Base-by-base conservation (phyloP, 1,139 yeast genomes). In the Taphrina deformans region DNA sequence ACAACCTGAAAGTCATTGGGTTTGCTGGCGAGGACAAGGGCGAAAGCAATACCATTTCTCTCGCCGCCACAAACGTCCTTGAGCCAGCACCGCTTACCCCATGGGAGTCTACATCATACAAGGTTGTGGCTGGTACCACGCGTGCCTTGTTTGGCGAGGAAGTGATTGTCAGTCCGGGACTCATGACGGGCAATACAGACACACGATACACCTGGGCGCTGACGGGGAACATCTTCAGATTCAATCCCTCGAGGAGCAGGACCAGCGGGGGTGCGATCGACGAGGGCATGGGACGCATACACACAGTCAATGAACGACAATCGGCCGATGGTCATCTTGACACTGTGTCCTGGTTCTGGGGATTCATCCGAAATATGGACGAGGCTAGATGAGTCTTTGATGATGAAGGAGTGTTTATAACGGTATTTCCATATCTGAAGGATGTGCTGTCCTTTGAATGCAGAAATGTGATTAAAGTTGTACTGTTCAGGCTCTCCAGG, bases 101-200 rank as follows among this genome's bases (percentile, higher is more conserved):
- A 7, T 73, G 74, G 18, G 78, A 76, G 61, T 82, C 80, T 38
- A 77, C n/a, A 3, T 21, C 63, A n/a, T 23, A 75, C 26, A 75
- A 78, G n/a, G 68, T 78, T 1, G 79, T 83, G 65, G 82, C 83
- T 0, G 88, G 89, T 2, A 77, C 87, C 1, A 79, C 85, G 65
- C 78, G 85, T 50, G 82, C 83, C 70, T 77, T 85, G 53, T 85
- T 79, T 71, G 86, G 83, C 70, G 82, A 84, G 65, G 82, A 80
- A 7, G 67, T 83, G 27, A 76, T 85, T 35, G 78, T 87, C 62
- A 78, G 91, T 1, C 95, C 96, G 10, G 78, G 83, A 21, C 73
- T 88, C 61, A 83, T 88, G 84, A 81, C 89, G 4, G 96, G 89
- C 35, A 90, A 89, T 75, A 90, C 97, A 1, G 97, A 90, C 74